These are phyloP conservation scores for Graphiopsis chlorocephala DNA, from an alignment of 2,329 filamentous ascomycete genomes.

Conservation along the genomic window DNA sequence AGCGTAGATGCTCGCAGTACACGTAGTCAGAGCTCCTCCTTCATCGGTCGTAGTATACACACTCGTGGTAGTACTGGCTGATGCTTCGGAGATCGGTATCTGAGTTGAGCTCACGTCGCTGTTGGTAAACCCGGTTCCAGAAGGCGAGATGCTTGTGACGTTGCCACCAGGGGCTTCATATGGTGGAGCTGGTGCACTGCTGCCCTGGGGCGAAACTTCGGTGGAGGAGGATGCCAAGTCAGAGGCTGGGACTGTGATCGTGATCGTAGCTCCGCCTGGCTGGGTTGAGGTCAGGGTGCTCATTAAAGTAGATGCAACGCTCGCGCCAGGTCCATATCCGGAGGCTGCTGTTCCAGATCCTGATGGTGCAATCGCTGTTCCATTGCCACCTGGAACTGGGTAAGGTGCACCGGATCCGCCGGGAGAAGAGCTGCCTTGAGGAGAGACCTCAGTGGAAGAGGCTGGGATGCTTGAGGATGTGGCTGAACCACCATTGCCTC, in stretches of 20 bases:
- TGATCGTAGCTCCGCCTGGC: not conserved
- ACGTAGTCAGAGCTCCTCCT: not conserved
- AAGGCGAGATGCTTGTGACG: not conserved
- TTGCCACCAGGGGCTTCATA: not conserved
- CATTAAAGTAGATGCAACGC: not conserved
- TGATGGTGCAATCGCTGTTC: constrained; percentile 2
- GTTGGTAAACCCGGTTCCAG: not conserved
- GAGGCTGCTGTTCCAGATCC: constrained; percentile 7
- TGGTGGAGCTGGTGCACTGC: not conserved
- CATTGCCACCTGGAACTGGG: constrained; percentile 5
- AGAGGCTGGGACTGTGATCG: not conserved
- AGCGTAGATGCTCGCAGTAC: not conserved
- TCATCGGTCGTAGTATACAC: not conserved
- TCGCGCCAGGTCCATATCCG: not conserved
- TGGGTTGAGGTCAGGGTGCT: not conserved
- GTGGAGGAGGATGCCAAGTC: not conserved
- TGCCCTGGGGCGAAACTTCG: not conserved
- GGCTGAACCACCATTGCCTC: not conserved
- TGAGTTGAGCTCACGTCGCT: not conserved
- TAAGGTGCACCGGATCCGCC: not conserved
- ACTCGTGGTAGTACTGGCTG: not conserved
- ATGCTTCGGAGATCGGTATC: not conserved
- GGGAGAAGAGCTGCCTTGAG: not conserved
- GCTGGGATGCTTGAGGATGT: not conserved
- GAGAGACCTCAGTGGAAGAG: not conserved